Base-by-base conservation (phyloP, 129 eudicot species). In the Oenanthe sinensis region DNA sequence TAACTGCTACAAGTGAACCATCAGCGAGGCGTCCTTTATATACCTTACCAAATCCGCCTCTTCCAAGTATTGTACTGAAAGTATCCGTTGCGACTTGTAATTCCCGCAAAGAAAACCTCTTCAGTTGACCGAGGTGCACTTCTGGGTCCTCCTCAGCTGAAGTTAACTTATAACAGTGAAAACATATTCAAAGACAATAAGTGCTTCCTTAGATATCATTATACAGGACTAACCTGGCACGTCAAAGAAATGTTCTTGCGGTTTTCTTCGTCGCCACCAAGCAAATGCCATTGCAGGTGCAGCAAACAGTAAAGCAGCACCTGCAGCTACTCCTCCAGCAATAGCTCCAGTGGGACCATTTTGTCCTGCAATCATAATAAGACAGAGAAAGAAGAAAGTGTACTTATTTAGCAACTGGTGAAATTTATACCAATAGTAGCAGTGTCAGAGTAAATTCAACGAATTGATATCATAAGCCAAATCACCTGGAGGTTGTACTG, bases 401-500 rank as follows among this genome's bases (percentile, higher is more conserved):
- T 74, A 45, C 16, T 24, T 22, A 46, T 19, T 26, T 4, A 14
- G 20, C 11, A 40, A 19, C 73, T 20, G 67, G 36, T 54, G 63
- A 54, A 54, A 54, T 22, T 20, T 5, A 20, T 6, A 54, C n/a
- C 60, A 17, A 17, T 17, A 50, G 19, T 50, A 50, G 60, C 60
- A 17, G 70, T 22, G 70, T 62, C 16, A 62, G 1, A 62, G 16
- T 62, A 62, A 1, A 8, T 8, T 8, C 20, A 12, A 10, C 3
- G 71, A 54, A 65, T 30, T 30, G 28, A 24, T 65, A 63, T 65
- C 55, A 5, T 22, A 13, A 30, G 37, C 54, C 10, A 60, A 71
- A 54, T 71, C 70, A 88, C 91, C 89, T 81, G 89, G 87, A 28
- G 83, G 6, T 60, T 84, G 19, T 77, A 84, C 46, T 78, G 90